Evolutionary conservation across 495 filamentous ascomycete species (phyloP).

Genomic region (Cladorrhinum samala): DNA sequence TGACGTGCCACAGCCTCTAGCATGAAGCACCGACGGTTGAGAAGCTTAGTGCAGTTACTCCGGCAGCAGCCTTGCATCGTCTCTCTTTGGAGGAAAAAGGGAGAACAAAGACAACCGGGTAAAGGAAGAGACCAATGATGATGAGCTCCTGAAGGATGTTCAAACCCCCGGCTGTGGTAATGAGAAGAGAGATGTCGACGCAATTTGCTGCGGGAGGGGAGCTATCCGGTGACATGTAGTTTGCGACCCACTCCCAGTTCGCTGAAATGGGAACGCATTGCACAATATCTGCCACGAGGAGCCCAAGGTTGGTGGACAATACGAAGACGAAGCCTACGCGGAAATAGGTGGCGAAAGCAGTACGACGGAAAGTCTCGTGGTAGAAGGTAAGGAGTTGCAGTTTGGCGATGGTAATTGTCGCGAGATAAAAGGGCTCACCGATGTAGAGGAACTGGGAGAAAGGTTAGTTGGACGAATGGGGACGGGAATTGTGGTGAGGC

Average conservation of each 20-base stretch:
- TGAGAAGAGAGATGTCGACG: not conserved
- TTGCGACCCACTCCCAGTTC: not conserved
- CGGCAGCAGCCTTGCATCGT: not conserved
- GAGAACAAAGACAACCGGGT: not conserved
- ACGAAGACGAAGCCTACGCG: not conserved
- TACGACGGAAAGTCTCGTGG: not conserved
- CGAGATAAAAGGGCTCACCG: not conserved
- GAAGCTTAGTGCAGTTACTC: not conserved
- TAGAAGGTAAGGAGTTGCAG: not conserved
- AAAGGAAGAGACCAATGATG: not conserved
- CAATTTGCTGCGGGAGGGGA: not conserved
- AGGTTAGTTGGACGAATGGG: not conserved
- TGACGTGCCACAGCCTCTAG: not conserved
- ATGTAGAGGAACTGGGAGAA: not conserved
- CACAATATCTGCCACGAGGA: not conserved
- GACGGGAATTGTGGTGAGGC: not conserved
- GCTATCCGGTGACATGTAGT: not conserved
- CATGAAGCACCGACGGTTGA: not conserved
- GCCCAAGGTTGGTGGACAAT: not conserved
- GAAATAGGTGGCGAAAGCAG: not conserved
- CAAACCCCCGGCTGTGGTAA: not conserved
- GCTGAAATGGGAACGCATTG: not conserved
- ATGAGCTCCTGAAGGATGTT: not conserved
- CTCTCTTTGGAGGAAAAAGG: not conserved
- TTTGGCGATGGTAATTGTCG: not conserved